Base-by-base conservation (phyloP, 2,329 filamentous ascomycete species). In the Diaporthe citri region DNA sequence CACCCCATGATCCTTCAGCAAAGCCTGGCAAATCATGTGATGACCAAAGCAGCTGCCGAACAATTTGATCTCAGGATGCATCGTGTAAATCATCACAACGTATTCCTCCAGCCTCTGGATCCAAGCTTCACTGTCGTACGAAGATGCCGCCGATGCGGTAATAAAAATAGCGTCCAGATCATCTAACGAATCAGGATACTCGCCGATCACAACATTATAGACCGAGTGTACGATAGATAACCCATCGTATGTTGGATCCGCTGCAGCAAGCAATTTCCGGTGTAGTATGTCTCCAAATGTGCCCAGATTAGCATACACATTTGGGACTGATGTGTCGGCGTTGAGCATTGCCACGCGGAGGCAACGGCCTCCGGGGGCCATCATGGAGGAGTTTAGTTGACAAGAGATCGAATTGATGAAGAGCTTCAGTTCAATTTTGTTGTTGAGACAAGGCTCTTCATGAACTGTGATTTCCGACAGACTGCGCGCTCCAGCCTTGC, bases 301-400 rank as follows among this genome's bases (percentile, higher is more conserved):
- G 10, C 73, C 73, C 31, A 75, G 57, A 28, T 59, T 5, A 13
- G 73, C 73, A 34, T 75, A 75, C 36, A 56, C 57, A 22, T 75
- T 75, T 4, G 73, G 73, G n/a, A 41, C 46, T 8, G 73, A 75
- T 48, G 70, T 73, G n/a, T 75, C 73, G 51, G 73, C 73, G 48
- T 75, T 75, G 20, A 75, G 70, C 73, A 75, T 73, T 17, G 73
- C 73, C 17, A 75, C 34, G 8, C 73, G 73, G n/a, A 75, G 20
- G 56, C 28, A 48, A 22, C 41, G 56, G 17, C 10, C 8, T n/a
- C 31, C 43, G 41, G 31, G 51, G 4, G 31, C 6, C 71, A 73
- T 67, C 13, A 17, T 67, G 31, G 12, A 15, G 20, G 13, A 36
- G 0, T 25, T 25, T 3, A 6, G 34, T 25, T 20, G 43, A 25